Base-by-base conservation (phyloP, 148 eudicot species). In the Heliosperma pusillum region DNA sequence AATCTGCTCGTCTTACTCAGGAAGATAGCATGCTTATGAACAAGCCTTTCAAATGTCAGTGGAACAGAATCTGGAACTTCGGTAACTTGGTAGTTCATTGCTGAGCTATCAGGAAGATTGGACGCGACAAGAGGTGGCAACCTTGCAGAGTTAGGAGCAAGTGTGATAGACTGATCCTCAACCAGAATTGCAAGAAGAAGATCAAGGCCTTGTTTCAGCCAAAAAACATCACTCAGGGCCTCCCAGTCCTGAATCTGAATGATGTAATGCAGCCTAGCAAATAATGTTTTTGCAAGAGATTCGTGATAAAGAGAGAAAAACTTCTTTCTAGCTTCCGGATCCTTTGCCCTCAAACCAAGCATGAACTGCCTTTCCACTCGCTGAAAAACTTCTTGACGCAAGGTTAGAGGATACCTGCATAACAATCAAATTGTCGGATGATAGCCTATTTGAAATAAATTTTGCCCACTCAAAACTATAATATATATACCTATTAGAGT, bases 121-220 rank as follows among this genome's bases (percentile, higher is more conserved):
- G 94, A 68, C 22, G 77, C 85, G 59, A 90, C 76, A 75, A 96
- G 84, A 70, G 96, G 84, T 50, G 89, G 91, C 72, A 96, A 86
- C 79, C 90, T 88, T 42, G 96, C 99, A 78, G 99, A 90, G 72
- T 96, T 96, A 73, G 99, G 97, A 82, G 99, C 94, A 74, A 96
- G 94, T 42, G 97, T 96, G 45, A 96, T 92, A 27, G 97, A 87
- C 77, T 88, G 93, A 74, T 88, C 88, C 87, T 96, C 99, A 36
- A 96, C 99, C 74, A 96, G 79, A 55, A 96, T 87, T 45, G 99
- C 97, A 74, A 96, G 89, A 84, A 96, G 93, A 86, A 96, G 99
- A 86, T 96, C 99, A 65, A 96, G 91, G 69, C 99, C 99, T 86
- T 92, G 99, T 86, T 96, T 96, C 58, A 96, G 94, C 99, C 99